Conservation (phyloP, 1,139 yeast species). For the Magnusiomyces suaveolens region DNA sequence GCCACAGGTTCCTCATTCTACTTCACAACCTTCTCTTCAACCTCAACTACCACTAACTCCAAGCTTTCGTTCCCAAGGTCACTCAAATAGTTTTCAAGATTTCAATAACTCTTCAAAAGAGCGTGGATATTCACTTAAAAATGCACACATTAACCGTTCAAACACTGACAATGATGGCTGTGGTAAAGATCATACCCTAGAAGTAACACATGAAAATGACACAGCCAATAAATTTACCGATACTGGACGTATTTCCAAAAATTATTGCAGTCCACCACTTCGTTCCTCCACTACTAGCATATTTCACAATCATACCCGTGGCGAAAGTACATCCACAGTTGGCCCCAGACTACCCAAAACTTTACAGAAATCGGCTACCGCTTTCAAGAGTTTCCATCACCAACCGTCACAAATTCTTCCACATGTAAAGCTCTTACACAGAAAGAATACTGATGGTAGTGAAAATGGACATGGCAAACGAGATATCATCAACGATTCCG, state of each 20-base stretch:
- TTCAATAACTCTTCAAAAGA: background rate
- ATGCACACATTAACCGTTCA: background rate
- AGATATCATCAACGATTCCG: slow-evolving; percentile 17
- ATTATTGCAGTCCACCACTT: background rate
- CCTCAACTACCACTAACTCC: background rate
- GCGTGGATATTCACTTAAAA: background rate
- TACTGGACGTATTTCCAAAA: background rate
- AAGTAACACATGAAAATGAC: background rate
- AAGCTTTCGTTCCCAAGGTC: background rate
- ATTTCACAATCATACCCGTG: background rate
- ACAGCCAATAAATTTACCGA: background rate
- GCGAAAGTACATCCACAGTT: background rate
- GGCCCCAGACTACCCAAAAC: background rate
- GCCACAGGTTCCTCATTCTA: background rate
- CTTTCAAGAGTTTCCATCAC: background rate
- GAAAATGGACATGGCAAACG: slow-evolving; percentile 8
- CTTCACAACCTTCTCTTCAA: background rate
- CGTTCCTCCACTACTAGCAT: background rate
- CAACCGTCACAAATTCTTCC: slow-evolving; percentile 2
- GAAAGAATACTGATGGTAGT: background rate
- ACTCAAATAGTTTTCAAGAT: background rate
- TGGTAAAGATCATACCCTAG: no score
- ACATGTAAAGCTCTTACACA: slow-evolving; percentile 5
- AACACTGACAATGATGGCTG: background rate
- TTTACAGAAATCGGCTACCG: background rate